A percentile compares a stretch with the other conserved stretches of the same genome.
phyloP scores from a whole-genome alignment of 352 stramenopile genomes.

The Phytophthora pseudosyringae region DNA sequence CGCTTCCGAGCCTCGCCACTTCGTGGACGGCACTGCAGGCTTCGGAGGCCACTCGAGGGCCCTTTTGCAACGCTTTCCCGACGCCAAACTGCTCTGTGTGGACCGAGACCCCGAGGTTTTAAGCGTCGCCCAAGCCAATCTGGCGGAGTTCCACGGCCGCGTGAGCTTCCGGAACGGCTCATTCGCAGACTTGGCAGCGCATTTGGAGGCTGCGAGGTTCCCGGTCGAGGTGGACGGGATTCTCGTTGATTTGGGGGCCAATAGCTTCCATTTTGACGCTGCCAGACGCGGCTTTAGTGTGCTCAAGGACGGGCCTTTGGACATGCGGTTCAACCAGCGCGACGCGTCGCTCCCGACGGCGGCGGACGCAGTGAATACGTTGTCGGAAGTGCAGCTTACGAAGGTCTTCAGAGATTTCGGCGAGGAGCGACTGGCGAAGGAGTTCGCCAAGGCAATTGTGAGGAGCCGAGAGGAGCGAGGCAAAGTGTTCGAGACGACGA shows the following conservation, averaged over 20 bases:
- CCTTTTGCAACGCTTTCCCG: conserved; percentile 53
- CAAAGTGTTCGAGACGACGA: conserved; percentile 65
- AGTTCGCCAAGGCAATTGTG: conserved; percentile 84
- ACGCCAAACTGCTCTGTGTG: conserved; percentile 74
- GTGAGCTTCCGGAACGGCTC: conserved; percentile 68
- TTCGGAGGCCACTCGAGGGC: conserved; percentile 74
- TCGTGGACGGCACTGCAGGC: conserved; percentile 78
- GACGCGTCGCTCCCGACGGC: conserved; percentile 40
- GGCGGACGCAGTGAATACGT: conserved; percentile 69
- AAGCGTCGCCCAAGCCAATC: conserved; percentile 54
- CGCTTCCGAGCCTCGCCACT: conserved; percentile 38
- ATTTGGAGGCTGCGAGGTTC: conserved; percentile 52
- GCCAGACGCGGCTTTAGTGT: conserved; percentile 75
- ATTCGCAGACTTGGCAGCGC: conserved; percentile 55
- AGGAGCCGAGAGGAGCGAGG: conserved; percentile 59
- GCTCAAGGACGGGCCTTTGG: conserved; percentile 72
- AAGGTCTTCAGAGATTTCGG: conserved; percentile 75
- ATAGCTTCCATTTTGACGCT: conserved; percentile 86
- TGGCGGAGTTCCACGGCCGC: conserved; percentile 52
- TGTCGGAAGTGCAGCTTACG: conserved; percentile 79
- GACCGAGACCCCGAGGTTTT: conserved; percentile 82
- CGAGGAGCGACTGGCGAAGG: conserved; percentile 80
- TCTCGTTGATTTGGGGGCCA: conserved; percentile 80
- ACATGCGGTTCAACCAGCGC: conserved; percentile 83
- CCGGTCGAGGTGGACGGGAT: conserved; percentile 65